phyloP scores from a whole-genome alignment of 805 yeast species.

The Candida dajiaensis region DNA sequence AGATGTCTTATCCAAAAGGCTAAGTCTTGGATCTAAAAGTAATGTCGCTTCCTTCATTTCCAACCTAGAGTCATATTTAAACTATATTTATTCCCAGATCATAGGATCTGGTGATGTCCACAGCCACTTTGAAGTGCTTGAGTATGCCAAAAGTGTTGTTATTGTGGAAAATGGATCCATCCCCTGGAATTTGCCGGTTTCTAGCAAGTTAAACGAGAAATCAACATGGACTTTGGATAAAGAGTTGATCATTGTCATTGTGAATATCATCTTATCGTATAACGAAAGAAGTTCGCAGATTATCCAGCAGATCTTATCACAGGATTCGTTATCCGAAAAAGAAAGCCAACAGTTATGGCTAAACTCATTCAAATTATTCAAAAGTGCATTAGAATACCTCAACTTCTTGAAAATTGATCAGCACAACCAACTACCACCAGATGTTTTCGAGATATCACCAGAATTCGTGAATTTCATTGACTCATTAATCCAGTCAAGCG shows the following conservation, averaged over 20 bases:
- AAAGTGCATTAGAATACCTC: conserved; percentile 13
- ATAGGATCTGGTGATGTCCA: neutral
- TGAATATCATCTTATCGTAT: conserved; percentile 11
- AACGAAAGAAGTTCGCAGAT: conserved; percentile 11
- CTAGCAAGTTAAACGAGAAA: neutral
- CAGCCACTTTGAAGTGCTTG: neutral
- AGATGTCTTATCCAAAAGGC: conserved; percentile 5
- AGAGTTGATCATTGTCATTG: conserved; percentile 14
- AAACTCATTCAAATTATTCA: conserved; percentile 15
- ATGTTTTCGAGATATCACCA: conserved; percentile 8
- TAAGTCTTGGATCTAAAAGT: neutral
- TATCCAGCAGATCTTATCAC: neutral
- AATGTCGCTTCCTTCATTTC: conserved; percentile 4
- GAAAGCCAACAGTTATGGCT: conserved; percentile 12
- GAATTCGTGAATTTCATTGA: conserved; percentile 8
- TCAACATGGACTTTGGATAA: conserved; percentile 13
- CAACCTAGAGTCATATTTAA: conserved; percentile 8
- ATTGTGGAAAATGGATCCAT: neutral
- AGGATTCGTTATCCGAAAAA: neutral
- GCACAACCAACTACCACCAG: neutral
- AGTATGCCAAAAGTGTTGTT: neutral
- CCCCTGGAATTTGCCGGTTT: conserved; percentile 15
- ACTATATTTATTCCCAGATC: conserved; percentile 1
- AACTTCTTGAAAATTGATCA: conserved; percentile 8
- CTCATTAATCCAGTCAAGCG: conserved; percentile 14